phyloP scores from a whole-genome alignment of 139 green algal species.

The Axilococcus clingmanii region DNA sequence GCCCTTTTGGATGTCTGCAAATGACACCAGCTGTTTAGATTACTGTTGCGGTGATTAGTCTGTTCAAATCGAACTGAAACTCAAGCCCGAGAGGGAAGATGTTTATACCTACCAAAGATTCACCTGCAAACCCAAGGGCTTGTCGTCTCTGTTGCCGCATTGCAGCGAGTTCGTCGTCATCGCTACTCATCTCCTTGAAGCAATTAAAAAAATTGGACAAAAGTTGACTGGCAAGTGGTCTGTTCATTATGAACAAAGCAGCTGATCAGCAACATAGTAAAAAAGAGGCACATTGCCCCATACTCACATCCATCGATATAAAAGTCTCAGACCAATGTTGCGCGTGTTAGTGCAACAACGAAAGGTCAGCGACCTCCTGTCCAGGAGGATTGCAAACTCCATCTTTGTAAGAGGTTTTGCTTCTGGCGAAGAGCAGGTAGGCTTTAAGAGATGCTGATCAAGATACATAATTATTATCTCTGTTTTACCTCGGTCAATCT shows the following conservation, averaged over 20 bases:
- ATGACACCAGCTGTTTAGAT: too few species aligned
- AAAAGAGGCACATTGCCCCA: too few species aligned
- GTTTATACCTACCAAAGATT: neutral
- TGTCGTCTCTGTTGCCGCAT: conserved; percentile 35
- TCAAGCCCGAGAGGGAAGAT: neutral
- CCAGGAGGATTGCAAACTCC: neutral
- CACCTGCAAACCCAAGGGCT: conserved; percentile 17
- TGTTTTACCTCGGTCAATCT: too few species aligned
- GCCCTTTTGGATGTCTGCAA: too few species aligned
- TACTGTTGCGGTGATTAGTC: neutral
- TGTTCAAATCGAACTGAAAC: neutral
- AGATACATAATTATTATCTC: too few species aligned
- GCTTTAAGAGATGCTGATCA: neutral
- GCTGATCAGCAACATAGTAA: too few species aligned
- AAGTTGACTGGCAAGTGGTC: too few species aligned
- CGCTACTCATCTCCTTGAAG: too few species aligned
- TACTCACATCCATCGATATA: too few species aligned
- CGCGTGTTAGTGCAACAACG: conserved; percentile 1
- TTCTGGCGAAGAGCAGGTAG: conserved; percentile 7
- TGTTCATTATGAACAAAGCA: too few species aligned
- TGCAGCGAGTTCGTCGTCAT: conserved; percentile 47
- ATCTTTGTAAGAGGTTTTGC: conserved; percentile 11
- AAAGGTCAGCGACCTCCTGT: neutral
- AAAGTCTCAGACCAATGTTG: too few species aligned
- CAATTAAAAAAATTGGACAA: too few species aligned